Base-by-base conservation (phyloP, 495 filamentous ascomycete genomes). In the Penicillium alfredii region DNA sequence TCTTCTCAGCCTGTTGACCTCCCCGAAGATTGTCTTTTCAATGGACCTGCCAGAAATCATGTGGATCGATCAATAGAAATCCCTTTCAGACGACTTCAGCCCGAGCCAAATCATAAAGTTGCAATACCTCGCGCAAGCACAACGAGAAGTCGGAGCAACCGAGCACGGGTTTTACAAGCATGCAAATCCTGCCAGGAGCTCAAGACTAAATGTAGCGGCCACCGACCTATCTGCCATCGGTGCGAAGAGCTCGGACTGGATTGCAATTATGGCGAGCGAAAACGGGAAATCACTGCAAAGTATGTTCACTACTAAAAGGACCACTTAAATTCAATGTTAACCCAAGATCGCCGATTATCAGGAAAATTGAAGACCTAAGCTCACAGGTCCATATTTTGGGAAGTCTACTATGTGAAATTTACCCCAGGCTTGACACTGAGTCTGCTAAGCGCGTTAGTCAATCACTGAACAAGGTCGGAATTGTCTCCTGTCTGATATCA, bases 351-450 rank as follows among this genome's bases (percentile, higher is more conserved):
- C 9, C 21, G 21, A 30, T 2, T 4, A 30, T 21, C 2, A 30
- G 28, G 8, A 12, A 8, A 30, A 13, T 30, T 10, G 13, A 48
- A 38, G 58, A 66, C 35, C 49, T 64, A 24, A 48, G 41, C 14
- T 35, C 27, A 16, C 53, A 61, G 33, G 46, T 59, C 15, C 47
- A 53, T 23, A 42, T 40, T 8, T 55, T 44, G 38, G 58, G 64
- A 32, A 53, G 46, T 12, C 28, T 65, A 4, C 38, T 70, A 11
- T 47, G 45, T 42, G 55, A 59, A 4, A 39, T 70, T 10, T 50
- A 42, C 26, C 42, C 49, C 17, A 55, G 52, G 16, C 19, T 64
- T 14, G 60, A 59, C 28, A 34, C 33, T 4, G 33, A 54, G 20
- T 26, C 49, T n/a, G 50, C 45, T 11, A 42, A 44, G 18, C 32